A percentile compares a stretch with the other conserved stretches of the same genome.
Evolutionary conservation across 202 grass and related monocot genomes (phyloP).

Genomic region (Zizania palustris): DNA sequence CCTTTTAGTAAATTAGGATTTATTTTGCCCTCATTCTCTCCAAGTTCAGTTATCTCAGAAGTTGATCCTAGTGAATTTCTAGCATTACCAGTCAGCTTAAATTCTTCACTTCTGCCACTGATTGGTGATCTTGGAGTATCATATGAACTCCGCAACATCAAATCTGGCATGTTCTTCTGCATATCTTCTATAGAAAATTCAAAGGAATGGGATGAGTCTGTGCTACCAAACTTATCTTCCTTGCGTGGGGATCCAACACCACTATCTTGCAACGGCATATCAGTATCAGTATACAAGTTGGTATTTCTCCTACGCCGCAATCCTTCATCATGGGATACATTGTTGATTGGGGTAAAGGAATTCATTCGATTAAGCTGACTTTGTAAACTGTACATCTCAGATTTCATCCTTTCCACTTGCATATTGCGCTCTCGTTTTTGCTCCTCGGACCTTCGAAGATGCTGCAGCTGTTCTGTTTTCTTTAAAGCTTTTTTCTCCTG

Average conservation of each 20-base stretch:
- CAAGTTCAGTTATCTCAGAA: conserved; percentile 80
- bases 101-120: conserved; percentile 57
- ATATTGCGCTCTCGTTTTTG: conserved; percentile 74
- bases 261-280: conserved; percentile 41
- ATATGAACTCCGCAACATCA: conserved; percentile 44
- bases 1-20: conserved; percentile 53
- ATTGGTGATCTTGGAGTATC: conserved; percentile 52
- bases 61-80: conserved; percentile 57
- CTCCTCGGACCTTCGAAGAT: conserved; percentile 84
- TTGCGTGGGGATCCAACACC: conserved; percentile 47
- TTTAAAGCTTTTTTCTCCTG: conserved; percentile 95
- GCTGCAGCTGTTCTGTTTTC: conserved; percentile 86
- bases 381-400: conserved; percentile 97
- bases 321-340: conserved; percentile 55
- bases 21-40: conserved; percentile 50
- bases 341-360: conserved; percentile 59
- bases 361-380: conserved; percentile 84
- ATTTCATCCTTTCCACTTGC: conserved; percentile 98
- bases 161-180: conserved; percentile 45
- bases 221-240: conserved; percentile 55
- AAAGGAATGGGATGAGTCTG: conserved; percentile 54
- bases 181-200: conserved; percentile 61
- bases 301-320: conserved; percentile 66
- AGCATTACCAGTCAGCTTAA: conserved; percentile 59
- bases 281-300: conserved; percentile 34